phyloP scores from a whole-genome alignment of 116 monocot genomes.

The Iris pallida region DNA sequence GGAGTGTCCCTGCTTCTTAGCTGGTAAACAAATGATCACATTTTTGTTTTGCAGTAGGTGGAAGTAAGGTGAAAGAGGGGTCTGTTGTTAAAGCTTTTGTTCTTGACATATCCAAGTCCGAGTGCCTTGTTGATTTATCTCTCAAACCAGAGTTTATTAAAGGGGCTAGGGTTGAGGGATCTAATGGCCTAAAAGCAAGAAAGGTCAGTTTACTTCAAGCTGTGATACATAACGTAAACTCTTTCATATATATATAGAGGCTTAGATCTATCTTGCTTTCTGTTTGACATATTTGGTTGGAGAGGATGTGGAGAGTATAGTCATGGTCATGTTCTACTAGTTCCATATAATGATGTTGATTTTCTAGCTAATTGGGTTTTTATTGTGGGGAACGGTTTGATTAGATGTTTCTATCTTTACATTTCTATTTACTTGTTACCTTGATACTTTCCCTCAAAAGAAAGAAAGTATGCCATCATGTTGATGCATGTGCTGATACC shows the following conservation, averaged over 20 bases:
- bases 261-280: too few species aligned
- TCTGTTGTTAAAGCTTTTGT: conserved; percentile 62
- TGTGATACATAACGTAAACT: not conserved
- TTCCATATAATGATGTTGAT: too few species aligned
- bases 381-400: too few species aligned
- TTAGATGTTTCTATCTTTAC: too few species aligned
- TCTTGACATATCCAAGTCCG: conserved; percentile 54
- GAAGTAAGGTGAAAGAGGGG: conserved; percentile 42
- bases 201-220: conserved; percentile 42
- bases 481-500: not conserved
- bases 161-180: conserved; percentile 14
- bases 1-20: not conserved
- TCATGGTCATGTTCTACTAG: too few species aligned
- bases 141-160: conserved; percentile 56
- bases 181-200: conserved; percentile 18
- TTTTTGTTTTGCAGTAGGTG: conserved; percentile 52
- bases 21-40: not conserved
- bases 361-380: too few species aligned
- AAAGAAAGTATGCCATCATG: not conserved
- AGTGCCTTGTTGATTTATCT: conserved; percentile 78
- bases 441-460: too few species aligned
- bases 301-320: too few species aligned
- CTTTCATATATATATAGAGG: too few species aligned
- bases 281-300: too few species aligned
- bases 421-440: too few species aligned